These are phyloP conservation scores for Pyrus bretschneideri DNA, from an alignment of 306 rosid species.

Conservation along the genomic window DNA sequence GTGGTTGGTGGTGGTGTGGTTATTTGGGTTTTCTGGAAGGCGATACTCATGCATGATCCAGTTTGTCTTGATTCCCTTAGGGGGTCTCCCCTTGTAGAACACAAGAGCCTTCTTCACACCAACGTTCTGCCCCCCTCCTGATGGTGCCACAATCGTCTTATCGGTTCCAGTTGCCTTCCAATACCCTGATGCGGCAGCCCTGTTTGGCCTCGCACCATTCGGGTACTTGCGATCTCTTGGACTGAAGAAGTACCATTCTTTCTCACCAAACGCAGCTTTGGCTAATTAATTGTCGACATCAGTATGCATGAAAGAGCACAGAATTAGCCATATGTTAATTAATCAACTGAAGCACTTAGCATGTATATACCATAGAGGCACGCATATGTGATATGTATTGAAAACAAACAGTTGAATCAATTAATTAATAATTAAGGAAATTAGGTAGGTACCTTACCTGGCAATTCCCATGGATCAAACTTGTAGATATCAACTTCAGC, in stretches of 20 bases:
- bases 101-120: conserved; percentile 2
- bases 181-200: conserved; percentile 34
- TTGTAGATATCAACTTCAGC: background rate
- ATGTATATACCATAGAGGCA: background rate
- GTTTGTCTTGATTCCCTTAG: background rate
- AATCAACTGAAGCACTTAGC: background rate
- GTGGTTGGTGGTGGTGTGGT: background rate
- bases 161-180: background rate
- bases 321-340: background rate
- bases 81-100: conserved; percentile 1
- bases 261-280: conserved; percentile 36
- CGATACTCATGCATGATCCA: background rate
- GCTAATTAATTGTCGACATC: background rate
- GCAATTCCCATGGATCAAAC: conserved; percentile 1
- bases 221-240: conserved; percentile 55
- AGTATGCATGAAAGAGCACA: background rate
- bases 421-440: background rate
- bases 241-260: conserved; percentile 73
- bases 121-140: background rate
- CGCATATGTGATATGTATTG: background rate
- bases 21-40: background rate
- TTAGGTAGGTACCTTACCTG: background rate
- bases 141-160: background rate
- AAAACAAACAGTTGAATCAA: background rate
- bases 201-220: conserved; percentile 62